Conservation (phyloP, 805 yeast genomes). For the Schizosaccharomyces lindneri region DNA sequence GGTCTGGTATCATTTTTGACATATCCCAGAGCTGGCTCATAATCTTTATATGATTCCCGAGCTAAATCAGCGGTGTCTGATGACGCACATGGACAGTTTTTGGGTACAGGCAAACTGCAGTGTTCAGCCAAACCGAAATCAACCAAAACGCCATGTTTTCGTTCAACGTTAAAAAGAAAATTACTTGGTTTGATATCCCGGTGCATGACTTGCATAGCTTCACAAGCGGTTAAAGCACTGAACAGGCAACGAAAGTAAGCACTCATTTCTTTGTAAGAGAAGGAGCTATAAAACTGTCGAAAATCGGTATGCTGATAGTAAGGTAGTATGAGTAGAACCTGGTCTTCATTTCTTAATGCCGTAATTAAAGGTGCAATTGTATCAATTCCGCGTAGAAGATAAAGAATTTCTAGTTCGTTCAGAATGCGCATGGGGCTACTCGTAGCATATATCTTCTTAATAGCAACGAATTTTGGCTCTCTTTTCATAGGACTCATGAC, state of each 20-base stretch:
- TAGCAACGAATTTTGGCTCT: slow-evolving; percentile 36
- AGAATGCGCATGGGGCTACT: slow-evolving; percentile 79
- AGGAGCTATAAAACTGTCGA: slow-evolving; percentile 38
- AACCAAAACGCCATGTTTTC: slow-evolving; percentile 54
- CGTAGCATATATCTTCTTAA: slow-evolving; percentile 82
- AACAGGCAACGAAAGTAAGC: slow-evolving; percentile 58
- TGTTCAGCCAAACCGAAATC: slow-evolving; percentile 84
- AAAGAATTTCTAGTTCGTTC: slow-evolving; percentile 62
- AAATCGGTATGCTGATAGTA: slow-evolving; percentile 79
- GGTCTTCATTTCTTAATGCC: slow-evolving; percentile 69
- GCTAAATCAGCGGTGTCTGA: neutral
- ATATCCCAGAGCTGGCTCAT: slow-evolving; percentile 31
- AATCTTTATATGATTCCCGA: slow-evolving; percentile 2
- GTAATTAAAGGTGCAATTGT: slow-evolving; percentile 77
- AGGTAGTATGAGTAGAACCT: slow-evolving; percentile 78
- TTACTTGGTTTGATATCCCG: slow-evolving; percentile 77
- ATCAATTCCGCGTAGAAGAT: slow-evolving; percentile 30
- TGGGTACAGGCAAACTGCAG: neutral
- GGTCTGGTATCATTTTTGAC: slow-evolving; percentile 61
- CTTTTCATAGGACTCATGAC: neutral
- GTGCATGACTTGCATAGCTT: slow-evolving; percentile 56
- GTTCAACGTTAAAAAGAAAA: slow-evolving; percentile 41
- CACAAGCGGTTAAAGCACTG: slow-evolving; percentile 52
- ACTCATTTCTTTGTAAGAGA: slow-evolving; percentile 58
- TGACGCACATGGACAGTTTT: neutral